A percentile compares a stretch with the other conserved stretches of the same genome.
Conservation (phyloP, 805 yeast species). For the Candida fluviatilis region DNA sequence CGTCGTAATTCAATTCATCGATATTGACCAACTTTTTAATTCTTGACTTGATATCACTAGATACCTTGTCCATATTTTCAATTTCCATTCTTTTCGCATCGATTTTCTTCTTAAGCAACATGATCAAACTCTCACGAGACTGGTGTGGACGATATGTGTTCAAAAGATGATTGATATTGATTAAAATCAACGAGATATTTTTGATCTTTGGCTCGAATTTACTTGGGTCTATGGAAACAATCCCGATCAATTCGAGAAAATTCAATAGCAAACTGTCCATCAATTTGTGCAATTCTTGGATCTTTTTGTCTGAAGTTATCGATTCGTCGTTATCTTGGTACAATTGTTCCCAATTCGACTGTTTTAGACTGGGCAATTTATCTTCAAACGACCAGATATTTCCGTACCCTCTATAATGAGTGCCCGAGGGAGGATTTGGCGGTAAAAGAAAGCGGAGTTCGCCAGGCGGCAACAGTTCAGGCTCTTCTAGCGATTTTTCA, state of each 20-base stretch:
- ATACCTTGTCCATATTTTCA: constrained; percentile 36
- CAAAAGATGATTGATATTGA: constrained; percentile 86
- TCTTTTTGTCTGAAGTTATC: constrained; percentile 42
- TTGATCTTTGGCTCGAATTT: constrained; percentile 60
- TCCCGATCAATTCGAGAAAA: constrained; percentile 77
- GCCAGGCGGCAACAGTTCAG: constrained; percentile 24
- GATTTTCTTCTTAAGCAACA: constrained; percentile 68
- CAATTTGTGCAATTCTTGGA: constrained; percentile 73
- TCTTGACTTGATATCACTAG: constrained; percentile 34
- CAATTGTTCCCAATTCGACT: constrained; percentile 73
- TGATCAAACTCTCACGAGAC: constrained; percentile 80
- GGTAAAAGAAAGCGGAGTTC: constrained; percentile 59
- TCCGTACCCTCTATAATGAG: constrained; percentile 82
- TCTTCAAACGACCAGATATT: constrained; percentile 83
- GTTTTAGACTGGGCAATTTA: constrained; percentile 67
- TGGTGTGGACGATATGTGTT: constrained; percentile 96
- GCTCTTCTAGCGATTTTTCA: constrained; percentile 11
- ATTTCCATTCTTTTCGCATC: constrained; percentile 58
- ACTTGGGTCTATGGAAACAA: constrained; percentile 70
- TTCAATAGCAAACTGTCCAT: constrained; percentile 74
- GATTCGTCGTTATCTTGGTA: constrained; percentile 44
- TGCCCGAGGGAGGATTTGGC: constrained; percentile 58
- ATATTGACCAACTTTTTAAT: constrained; percentile 20
- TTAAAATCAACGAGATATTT: constrained; percentile 70
- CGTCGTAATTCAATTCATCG: constrained; percentile 4